Base-by-base conservation (phyloP, 768 basidiomycete species). In the Podaxis sp. region DNA sequence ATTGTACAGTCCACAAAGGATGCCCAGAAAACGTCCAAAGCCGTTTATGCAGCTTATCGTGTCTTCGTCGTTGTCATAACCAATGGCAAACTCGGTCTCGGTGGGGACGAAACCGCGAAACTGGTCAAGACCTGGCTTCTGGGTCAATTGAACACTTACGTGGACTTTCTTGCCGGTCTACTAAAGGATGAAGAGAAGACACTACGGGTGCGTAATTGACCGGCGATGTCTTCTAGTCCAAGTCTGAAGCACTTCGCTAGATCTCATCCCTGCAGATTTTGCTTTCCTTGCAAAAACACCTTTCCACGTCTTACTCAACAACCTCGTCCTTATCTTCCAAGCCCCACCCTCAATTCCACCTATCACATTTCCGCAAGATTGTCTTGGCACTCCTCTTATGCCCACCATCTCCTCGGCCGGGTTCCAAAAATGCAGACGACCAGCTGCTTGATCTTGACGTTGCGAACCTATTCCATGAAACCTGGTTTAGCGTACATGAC, bases 21-120 rank as follows among this genome's bases (percentile, higher is more conserved):
- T 44, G 77, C 90, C 0, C 80, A 81, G 65, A 80, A 84, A 30
- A 82, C 86, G 13, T 90, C 79, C 17, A 94, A 90, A 71, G 87
- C 84, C 1, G 82, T 95, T 17, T 96, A 94, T 74, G 88, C 93
- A 0, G 73, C 91, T 4, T 95, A 96, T 72, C 78, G 95, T 41
- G 79, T 89, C 12, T 95, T 93, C 70, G 84, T 90, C 8, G 67
- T 81, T 22, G 75, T 91, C 38, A 81, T 94, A 53, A 72, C 80
- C 2, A 80, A 80, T 33, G 84, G 87, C 2, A 85, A 87, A 65
- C 75, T 94, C 13, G 78, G 77, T 38, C 58, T 76, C 37, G 76
- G 77, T 28, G 80, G 79, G 15, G 77, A 84, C 37, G 87, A 85
- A 28, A 83, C 82, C 15, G 82, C 84, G 44, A 85, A 85, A 67